Evolutionary conservation across 306 rosid genomes (phyloP), one percentile per base, ranked within the genome.

Genomic region (Begonia loranthoides): DNA sequence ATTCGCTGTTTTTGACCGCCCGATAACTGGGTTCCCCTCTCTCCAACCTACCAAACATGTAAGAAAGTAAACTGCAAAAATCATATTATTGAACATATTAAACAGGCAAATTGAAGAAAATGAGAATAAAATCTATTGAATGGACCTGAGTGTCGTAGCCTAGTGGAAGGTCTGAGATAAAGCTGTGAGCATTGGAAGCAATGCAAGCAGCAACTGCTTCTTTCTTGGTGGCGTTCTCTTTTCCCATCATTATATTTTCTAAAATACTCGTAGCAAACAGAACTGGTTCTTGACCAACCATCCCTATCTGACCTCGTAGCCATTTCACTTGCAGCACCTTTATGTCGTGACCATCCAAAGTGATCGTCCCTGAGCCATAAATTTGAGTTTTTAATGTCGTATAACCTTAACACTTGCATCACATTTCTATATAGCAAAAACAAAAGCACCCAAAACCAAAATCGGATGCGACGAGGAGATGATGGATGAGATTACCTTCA

Each of bases 1-100:
- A 89, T 82, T 67, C 94, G 59, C 58, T 89, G 97, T 74, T 82
- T 89, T 49, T 89, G 95, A 61, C 94, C 97, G n/a, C 97, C 95
- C 4, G 95, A 89, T 38, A 89, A 84, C 43, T 77, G 79, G 58
- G 89, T 66, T 21, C 95, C 97, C 46, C 76, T 66, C 43, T 89
- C 93, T 33, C 97, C 97, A 61, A 65, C 95, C 97, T 89, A 73
- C 72, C 56, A n/a, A n/a, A n/a, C n/a, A n/a, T n/a, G n/a, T n/a
- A n/a, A n/a, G n/a, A n/a, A n/a, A n/a, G n/a, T n/a, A n/a, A n/a
- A n/a, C n/a, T n/a, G n/a, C n/a, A n/a, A n/a, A n/a, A n/a, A n/a
- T n/a, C n/a, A n/a, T n/a, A n/a, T n/a, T n/a, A n/a, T n/a, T n/a
- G n/a, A n/a, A n/a, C n/a, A n/a, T n/a, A n/a, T n/a, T 53, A 48